Percentiles rank a stretch among this genome's conserved stretches.
These are phyloP conservation scores for Globisporangium mamillatum DNA, from an alignment of 352 stramenopile genomes.

Conservation along the genomic window DNA sequence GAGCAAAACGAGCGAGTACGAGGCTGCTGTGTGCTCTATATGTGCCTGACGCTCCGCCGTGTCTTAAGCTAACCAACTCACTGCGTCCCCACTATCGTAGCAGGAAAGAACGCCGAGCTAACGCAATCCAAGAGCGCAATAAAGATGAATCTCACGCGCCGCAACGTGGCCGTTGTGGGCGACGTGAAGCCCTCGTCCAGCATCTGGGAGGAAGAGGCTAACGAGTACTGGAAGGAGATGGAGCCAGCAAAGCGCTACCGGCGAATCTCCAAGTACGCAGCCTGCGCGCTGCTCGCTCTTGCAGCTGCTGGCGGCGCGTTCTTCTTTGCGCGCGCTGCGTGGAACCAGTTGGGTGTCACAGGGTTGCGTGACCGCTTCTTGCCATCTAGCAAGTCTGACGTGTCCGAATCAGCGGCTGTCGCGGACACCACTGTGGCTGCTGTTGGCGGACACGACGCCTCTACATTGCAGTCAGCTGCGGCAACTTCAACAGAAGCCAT, in stretches of 20 bases:
- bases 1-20: background rate
- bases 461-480: conserved; percentile 6
- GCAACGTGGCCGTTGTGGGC: conserved; percentile 34
- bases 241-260: conserved; percentile 44
- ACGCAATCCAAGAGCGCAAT: background rate
- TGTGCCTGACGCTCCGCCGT: background rate
- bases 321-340: conserved; percentile 13
- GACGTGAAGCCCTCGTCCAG: conserved; percentile 30
- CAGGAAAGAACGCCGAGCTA: background rate
- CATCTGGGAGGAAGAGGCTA: conserved; percentile 64
- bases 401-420: background rate
- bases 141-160: conserved; percentile 43
- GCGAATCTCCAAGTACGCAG: conserved; percentile 26
- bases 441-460: background rate
- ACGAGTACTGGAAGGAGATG: conserved; percentile 78
- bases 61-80: background rate
- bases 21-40: background rate
- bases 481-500: conserved; percentile 6
- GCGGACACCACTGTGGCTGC: background rate
- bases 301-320: conserved; percentile 21
- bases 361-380: background rate
- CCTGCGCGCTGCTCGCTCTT: conserved; percentile 26
- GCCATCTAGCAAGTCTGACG: background rate
- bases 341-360: background rate
- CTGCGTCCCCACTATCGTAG: background rate